Percentiles rank a stretch among this genome's conserved stretches.
These are phyloP conservation scores for Thalia dealbata DNA, from an alignment of 176 grass and related monocot species.

Conservation along the genomic window DNA sequence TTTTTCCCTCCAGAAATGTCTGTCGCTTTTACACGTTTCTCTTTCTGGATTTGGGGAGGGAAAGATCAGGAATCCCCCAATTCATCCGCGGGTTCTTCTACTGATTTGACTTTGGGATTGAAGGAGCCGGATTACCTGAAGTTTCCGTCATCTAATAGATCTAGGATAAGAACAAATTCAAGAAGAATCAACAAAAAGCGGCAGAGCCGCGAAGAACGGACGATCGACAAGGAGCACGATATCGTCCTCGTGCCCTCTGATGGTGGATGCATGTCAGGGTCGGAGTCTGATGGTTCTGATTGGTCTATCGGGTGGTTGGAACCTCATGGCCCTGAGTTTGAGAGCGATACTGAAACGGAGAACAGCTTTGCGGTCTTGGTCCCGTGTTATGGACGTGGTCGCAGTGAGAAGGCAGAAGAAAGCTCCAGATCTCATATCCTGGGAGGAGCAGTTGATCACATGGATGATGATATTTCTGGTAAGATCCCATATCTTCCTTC, in stretches of 20 bases:
- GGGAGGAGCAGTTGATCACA: background rate
- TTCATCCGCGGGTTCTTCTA: constrained; percentile 8
- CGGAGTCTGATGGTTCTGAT: constrained; percentile 16
- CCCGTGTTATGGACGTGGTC: constrained; percentile 15
- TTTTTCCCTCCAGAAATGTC: constrained; percentile 6
- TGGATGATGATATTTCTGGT: constrained; percentile 3
- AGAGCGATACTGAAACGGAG: background rate
- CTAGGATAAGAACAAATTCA: constrained; percentile 5
- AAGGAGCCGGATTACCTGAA: constrained; percentile 10
- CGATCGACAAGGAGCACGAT: constrained; percentile 15
- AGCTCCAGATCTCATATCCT: background rate
- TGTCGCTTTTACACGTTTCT: constrained; percentile 14
- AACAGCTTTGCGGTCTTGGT: constrained; percentile 20
- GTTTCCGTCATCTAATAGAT: constrained; percentile 5
- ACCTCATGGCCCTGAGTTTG: constrained; percentile 13
- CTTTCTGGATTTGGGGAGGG: constrained; percentile 22
- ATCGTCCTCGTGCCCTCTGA: constrained; percentile 19
- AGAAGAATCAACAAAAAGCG: constrained; percentile 13
- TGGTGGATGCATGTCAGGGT: constrained; percentile 18
- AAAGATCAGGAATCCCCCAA: constrained; percentile 13
- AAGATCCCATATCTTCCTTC: background rate
- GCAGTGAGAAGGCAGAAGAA: background rate
- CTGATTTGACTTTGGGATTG: constrained; percentile 7
- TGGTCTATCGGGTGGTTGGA: constrained; percentile 22
- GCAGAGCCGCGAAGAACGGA: constrained; percentile 19